These are phyloP conservation scores for Apiospora pterosperma DNA, from an alignment of 2,329 filamentous ascomycete genomes.

Conservation along the genomic window DNA sequence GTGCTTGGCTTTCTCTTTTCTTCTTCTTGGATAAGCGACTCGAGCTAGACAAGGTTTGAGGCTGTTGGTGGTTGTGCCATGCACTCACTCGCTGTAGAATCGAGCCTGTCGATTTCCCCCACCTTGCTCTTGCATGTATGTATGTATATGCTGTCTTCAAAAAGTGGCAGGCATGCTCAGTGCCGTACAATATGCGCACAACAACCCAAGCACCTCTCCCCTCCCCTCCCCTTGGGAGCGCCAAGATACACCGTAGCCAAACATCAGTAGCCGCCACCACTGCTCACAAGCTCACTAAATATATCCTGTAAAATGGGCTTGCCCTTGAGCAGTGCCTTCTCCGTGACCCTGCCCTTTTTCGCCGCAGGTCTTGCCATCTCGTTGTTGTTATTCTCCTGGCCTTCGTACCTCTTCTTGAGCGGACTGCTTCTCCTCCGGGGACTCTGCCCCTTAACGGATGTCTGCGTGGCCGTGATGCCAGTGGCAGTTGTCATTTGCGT, in stretches of 20 bases:
- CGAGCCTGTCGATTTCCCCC: too few relatives aligned
- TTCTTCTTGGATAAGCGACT: too few relatives aligned
- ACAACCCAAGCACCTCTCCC: neutral
- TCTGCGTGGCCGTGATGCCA: conserved; percentile 14
- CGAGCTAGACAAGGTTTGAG: too few relatives aligned
- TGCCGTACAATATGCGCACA: neutral
- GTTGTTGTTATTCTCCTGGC: conserved; percentile 43
- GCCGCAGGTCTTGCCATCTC: conserved; percentile 38
- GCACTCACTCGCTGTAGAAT: too few relatives aligned
- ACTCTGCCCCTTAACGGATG: neutral
- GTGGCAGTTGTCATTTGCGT: conserved; percentile 36
- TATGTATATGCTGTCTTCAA: neutral
- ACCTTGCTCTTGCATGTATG: neutral
- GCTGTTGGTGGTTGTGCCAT: too few relatives aligned
- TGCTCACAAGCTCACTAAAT: conserved; percentile 62
- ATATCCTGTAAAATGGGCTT: conserved; percentile 73
- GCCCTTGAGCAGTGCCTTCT: conserved; percentile 60
- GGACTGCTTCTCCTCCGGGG: conserved; percentile 24
- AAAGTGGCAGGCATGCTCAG: neutral
- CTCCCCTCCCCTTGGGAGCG: neutral
- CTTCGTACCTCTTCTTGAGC: conserved; percentile 55
- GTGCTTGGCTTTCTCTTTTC: neutral
- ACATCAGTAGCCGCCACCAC: neutral
- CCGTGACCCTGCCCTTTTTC: conserved; percentile 55
- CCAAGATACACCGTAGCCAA: neutral